Conservation (phyloP, 1,284 basidiomycete species). For the Pseudomicrostroma phylloplanum region DNA sequence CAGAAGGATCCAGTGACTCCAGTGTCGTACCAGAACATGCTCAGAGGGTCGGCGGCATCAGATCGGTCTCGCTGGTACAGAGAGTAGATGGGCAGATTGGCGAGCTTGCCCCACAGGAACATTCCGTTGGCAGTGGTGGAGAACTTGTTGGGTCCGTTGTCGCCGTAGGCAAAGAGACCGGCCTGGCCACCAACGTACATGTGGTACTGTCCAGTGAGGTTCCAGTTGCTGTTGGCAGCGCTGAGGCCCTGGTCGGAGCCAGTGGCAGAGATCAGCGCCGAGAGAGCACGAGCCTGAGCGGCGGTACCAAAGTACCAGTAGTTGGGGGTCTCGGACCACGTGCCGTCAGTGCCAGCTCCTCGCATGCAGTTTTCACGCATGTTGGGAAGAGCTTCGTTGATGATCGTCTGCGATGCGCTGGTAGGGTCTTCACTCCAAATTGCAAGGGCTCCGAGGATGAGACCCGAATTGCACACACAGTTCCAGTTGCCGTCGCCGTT, state of each 20-base stretch:
- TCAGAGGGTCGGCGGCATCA: slow-evolving; percentile 81
- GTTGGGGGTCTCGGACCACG: slow-evolving; percentile 91
- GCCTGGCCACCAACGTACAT: slow-evolving; percentile 81
- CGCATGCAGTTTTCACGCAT: slow-evolving; percentile 72
- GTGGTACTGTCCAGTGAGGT: slow-evolving; percentile 76
- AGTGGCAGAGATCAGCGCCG: slow-evolving; percentile 74
- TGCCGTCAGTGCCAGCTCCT: slow-evolving; percentile 64
- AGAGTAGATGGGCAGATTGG: slow-evolving; percentile 61
- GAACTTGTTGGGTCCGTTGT: slow-evolving; percentile 92
- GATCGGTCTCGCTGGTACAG: slow-evolving; percentile 88
- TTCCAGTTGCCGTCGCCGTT: slow-evolving; percentile 78
- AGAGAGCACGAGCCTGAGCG: slow-evolving; percentile 82
- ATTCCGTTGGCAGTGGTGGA: slow-evolving; percentile 54
- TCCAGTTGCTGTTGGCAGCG: slow-evolving; percentile 55
- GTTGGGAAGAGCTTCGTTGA: slow-evolving; percentile 66
- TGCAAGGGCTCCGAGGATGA: slow-evolving; percentile 82
- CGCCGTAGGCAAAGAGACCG: slow-evolving; percentile 83
- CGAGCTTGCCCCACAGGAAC: slow-evolving; percentile 37
- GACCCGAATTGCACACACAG: slow-evolving; percentile 88
- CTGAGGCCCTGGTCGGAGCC: slow-evolving; percentile 75
- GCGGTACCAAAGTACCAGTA: slow-evolving; percentile 63
- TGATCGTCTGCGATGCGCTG: slow-evolving; percentile 59
- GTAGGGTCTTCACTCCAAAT: slow-evolving; percentile 74
- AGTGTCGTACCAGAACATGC: slow-evolving; percentile 97
- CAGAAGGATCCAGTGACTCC: slow-evolving; percentile 78